Conservation (phyloP, 169 alveolate genomes). For the Toxoplasma gondii region DNA sequence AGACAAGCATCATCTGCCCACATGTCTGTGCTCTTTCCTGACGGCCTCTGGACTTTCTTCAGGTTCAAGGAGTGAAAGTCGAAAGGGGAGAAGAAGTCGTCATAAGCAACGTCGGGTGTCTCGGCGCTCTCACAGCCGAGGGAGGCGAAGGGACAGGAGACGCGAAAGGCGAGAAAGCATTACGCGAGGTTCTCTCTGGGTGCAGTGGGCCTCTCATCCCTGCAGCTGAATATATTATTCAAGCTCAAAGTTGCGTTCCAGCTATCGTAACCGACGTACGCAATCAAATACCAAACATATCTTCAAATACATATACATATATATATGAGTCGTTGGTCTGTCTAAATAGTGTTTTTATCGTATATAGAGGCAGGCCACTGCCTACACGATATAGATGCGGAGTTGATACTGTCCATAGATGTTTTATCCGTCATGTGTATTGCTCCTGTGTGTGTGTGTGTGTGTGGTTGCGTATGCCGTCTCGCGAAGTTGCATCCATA, state of each 20-base stretch:
- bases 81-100: slow-evolving; percentile 43
- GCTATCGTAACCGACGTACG: slow-evolving; percentile 90
- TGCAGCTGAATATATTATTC: slow-evolving; percentile 75
- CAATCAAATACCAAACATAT: not conserved
- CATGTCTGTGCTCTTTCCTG: no score
- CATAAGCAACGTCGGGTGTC: slow-evolving; percentile 49
- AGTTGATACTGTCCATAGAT: no score
- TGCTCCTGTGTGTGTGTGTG: no score
- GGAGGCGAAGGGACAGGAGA: not conserved
- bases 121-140: slow-evolving; percentile 39
- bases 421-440: no score
- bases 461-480: no score
- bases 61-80: slow-evolving; percentile 63
- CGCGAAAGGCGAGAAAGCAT: not conserved
- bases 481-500: no score
- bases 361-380: no score
- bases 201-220: slow-evolving; percentile 3
- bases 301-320: no score
- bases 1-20: no score
- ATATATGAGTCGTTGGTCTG: not conserved
- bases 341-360: no score
- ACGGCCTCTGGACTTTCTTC: not conserved
- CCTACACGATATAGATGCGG: no score
- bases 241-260: slow-evolving; percentile 93
- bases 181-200: not conserved